Percentiles rank a stretch among this genome's conserved stretches.
Conservation (phyloP, 108 stramenopile species). For the Nitzschia palea region DNA sequence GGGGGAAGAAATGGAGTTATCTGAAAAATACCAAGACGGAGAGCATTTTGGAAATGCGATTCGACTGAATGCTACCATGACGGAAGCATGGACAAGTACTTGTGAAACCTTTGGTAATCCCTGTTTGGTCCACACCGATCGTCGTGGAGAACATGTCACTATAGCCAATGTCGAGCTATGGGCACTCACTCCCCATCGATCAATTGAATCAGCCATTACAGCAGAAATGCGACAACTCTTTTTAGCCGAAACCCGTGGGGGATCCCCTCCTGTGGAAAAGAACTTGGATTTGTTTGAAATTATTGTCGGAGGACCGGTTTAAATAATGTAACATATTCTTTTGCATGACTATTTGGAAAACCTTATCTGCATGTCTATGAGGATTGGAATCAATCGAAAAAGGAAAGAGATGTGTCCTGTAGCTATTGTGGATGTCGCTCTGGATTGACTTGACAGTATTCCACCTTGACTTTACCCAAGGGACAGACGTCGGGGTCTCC, state of each 20-base stretch:
- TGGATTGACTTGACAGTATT: constrained; percentile 50
- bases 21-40: neutral
- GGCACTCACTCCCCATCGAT: constrained; percentile 63
- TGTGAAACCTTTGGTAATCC: constrained; percentile 81
- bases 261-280: constrained; percentile 11
- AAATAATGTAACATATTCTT: neutral
- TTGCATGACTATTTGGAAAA: too few species aligned
- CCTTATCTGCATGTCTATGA: too few species aligned
- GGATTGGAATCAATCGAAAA: too few species aligned
- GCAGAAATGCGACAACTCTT: constrained; percentile 42
- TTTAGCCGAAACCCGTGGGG: constrained; percentile 16
- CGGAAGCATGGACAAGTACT: constrained; percentile 57
- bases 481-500: constrained; percentile 64
- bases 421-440: constrained; percentile 5
- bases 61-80: constrained; percentile 46
- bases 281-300: constrained; percentile 41
- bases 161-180: constrained; percentile 75
- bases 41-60: constrained; percentile 58
- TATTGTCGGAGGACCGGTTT: constrained; percentile 30
- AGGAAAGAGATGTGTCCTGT: too few species aligned
- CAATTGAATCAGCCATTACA: constrained; percentile 46
- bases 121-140: constrained; percentile 33
- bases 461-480: constrained; percentile 54
- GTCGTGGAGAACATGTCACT: constrained; percentile 49
- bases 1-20: constrained; percentile 37